Evolutionary conservation across 306 rosid genomes (phyloP).

Genomic region (Malus sylvestris): DNA sequence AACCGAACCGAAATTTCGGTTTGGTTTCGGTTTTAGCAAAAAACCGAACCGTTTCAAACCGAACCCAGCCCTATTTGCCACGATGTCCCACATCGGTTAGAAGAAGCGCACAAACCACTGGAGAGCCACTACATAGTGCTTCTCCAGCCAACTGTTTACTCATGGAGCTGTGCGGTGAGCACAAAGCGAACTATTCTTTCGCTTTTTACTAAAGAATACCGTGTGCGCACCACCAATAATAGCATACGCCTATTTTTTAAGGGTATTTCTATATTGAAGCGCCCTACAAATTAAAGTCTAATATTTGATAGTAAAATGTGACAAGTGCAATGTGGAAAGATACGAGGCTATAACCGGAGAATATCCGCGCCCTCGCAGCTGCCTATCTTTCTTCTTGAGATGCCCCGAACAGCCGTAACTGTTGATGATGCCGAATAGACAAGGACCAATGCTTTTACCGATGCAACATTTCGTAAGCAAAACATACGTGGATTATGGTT

Average conservation of each 20-base stretch:
- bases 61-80: no score
- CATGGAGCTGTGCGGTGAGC: constrained; percentile 30
- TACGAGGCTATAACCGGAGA: no score
- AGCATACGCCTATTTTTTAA: constrained; percentile 30
- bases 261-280: background rate
- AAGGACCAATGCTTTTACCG: no score
- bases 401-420: no score
- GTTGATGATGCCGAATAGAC: no score
- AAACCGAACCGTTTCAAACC: no score
- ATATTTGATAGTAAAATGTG: no score
- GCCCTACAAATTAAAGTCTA: background rate
- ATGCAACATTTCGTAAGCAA: background rate
- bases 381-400: no score
- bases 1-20: no score
- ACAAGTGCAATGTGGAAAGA: no score
- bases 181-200: constrained; percentile 58
- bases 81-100: background rate
- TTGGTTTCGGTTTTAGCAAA: no score
- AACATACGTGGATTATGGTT: background rate
- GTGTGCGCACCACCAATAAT: constrained; percentile 11
- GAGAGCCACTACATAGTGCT: background rate
- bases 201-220: constrained; percentile 73
- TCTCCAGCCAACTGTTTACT: fast-evolving
- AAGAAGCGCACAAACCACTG: background rate
- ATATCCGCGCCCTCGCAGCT: no score